Evolutionary conservation across 768 basidiomycete genomes (phyloP), one percentile per base, ranked within the genome.

Genomic region (Coprinopsis strossmayeri): DNA sequence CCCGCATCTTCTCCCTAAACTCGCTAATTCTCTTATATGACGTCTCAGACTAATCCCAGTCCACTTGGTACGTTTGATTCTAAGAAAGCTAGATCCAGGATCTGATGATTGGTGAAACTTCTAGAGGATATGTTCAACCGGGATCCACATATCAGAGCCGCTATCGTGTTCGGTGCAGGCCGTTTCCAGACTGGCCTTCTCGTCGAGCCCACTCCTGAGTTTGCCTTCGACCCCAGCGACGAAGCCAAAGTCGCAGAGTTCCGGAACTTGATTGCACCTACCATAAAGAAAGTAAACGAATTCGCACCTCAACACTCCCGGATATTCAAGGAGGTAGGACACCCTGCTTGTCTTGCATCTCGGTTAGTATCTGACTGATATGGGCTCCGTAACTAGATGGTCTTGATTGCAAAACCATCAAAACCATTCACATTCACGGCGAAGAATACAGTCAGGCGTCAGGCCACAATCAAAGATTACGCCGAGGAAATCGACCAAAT

Each of bases 251-350:
- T 40, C 15, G 27, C 11, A 10, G 28, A 32, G 18, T 45, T 38
- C 41, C 28, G 41, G 32, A 27, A 48, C 34, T 34, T 34, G 10
- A 25, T 52, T 28, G 56, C 49, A 54, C 54, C 28, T 35, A 20
- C 30, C 15, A 27, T 54, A 21, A 66, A 74, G 46, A 52, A 63
- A 38, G 59, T 68, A 45, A 77, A 76, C 48, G 52, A 52, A 17
- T 65, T 58, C 44, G 71, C 73, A 0, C 75, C 76, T 5, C 57
- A 63, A 26, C 73, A 76, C 52, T 73, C 71, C 0, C 57, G 71
- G 17, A 55, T 77, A 2, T 74, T 74, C 60, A 74, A 73, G 50
- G 73, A 73, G 61, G 71, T 69, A 13, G n/a, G n/a, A n/a, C n/a
- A n/a, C n/a, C n/a, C n/a, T n/a, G n/a, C n/a, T n/a, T n/a, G n/a